Evolutionary conservation across 1,139 yeast species (phyloP), one percentile per base, ranked within the genome.

Genomic region (Martiniozyma asiatica): DNA sequence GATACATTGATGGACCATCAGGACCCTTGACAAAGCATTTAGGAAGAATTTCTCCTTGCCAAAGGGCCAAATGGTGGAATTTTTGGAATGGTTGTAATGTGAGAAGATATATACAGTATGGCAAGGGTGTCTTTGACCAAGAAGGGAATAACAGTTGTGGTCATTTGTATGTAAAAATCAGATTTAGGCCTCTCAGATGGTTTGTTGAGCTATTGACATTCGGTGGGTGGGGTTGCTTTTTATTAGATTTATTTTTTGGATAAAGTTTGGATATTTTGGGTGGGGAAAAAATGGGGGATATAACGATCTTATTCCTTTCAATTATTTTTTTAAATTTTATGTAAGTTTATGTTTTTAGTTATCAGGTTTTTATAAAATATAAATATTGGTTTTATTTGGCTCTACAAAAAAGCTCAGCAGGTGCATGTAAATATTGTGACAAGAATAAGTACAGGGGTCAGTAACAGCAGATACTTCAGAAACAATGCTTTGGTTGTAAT

Each of bases 1-100:
- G 72, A 42, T 82, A 78, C 50, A 85, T 89, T 31, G 85, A 79
- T 47, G 98, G 97, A 0, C 98, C 98, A 3, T 58, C 68, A 1
- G 98, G 98, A 0, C 98, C 98, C 0, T 54, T 87, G 33, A 63
- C 65, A 38, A 89, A 89, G 53, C 79, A 84, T 46, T 60, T 89
- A 32, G 51, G 66, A 27, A 62, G 97, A 34, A 51, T 59, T 2
- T 65, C 71, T 12, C 74, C 92, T 1, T 89, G 98, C 50, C 93
- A 85, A 51, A 58, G 92, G 27, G 64, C 72, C 36, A 85, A 84
- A 51, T 82, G 94, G 94, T 61, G 73, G 61, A 67, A 67, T 37
- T 62, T 73, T 42, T 65, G 76, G 72, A 66, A 69, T 31, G 78
- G 84, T 1, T 89, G 98, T 54, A 78, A 77, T 13, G 72, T 87